Evolutionary conservation across 2,329 filamentous ascomycete species (phyloP).

Genomic region (Paradendryphiella salina): DNA sequence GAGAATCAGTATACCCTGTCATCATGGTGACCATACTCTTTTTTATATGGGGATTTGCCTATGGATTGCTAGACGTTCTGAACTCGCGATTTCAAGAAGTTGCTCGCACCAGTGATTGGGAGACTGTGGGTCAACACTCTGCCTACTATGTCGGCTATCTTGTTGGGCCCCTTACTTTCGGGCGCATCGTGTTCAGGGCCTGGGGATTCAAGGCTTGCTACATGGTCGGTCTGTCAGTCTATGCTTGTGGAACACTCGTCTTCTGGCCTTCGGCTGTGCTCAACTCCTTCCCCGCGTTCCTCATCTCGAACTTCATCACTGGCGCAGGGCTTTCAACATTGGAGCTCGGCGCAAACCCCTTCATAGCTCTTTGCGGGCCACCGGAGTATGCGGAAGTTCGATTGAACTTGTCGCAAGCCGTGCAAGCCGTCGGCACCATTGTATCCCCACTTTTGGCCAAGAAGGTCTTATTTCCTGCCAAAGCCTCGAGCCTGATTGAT

Average conservation of each 20-base stretch:
- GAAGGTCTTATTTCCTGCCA: conserved; percentile 59
- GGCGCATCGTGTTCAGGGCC: conserved; percentile 59
- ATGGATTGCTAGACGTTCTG: conserved; percentile 80
- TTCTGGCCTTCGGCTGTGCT: conserved; percentile 69
- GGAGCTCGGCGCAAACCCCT: conserved; percentile 64
- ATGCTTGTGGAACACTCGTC: conserved; percentile 63
- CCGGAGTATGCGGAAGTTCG: conserved; percentile 63
- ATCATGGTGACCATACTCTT: conserved; percentile 78
- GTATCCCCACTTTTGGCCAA: conserved; percentile 63
- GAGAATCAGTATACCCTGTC: conserved; percentile 72
- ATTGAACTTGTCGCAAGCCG: conserved; percentile 63
- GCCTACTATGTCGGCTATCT: conserved; percentile 75
- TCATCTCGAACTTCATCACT: conserved; percentile 66
- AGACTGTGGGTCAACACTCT: conserved; percentile 69
- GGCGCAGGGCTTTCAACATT: conserved; percentile 63
- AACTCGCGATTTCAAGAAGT: conserved; percentile 71
- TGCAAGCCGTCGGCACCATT: conserved; percentile 64
- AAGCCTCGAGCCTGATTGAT: conserved; percentile 59
- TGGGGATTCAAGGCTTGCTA: conserved; percentile 67
- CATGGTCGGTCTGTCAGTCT: conserved; percentile 63
- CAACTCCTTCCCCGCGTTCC: conserved; percentile 62
- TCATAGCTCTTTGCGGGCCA: conserved; percentile 65
- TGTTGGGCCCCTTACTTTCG: conserved; percentile 69
- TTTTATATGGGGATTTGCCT: conserved; percentile 88
- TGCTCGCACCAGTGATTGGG: conserved; percentile 61